These are phyloP conservation scores for Biscogniauxia mediterranea DNA, from an alignment of 2,329 filamentous ascomycete species.

Conservation along the genomic window DNA sequence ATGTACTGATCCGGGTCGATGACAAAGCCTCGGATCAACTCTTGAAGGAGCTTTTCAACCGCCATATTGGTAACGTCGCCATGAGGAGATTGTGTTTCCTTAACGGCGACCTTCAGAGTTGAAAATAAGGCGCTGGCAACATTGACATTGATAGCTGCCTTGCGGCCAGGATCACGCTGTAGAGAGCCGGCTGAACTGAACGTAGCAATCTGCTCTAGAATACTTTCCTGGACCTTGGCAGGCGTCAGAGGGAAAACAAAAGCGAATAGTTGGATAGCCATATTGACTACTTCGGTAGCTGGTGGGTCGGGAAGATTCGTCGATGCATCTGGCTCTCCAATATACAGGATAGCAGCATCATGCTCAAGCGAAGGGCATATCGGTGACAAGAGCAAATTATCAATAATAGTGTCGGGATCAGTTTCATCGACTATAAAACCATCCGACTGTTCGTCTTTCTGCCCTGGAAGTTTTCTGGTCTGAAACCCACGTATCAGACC, in stretches of 20 bases:
- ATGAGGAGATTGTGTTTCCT: slow-evolving; percentile 69
- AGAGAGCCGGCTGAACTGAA: slow-evolving; percentile 79
- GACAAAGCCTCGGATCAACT: slow-evolving; percentile 69
- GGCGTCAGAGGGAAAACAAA: slow-evolving; percentile 87
- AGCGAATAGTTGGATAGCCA: slow-evolving; percentile 89
- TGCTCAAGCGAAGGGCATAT: slow-evolving; percentile 84
- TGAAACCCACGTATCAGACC: slow-evolving; percentile 78
- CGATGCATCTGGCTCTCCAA: slow-evolving; percentile 49
- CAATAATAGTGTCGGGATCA: slow-evolving; percentile 64
- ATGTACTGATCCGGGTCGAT: slow-evolving; percentile 83
- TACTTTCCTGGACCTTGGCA: slow-evolving; percentile 90
- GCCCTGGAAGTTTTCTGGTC: slow-evolving; percentile 67
- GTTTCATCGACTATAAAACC: slow-evolving; percentile 47
- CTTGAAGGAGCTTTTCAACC: slow-evolving; percentile 82
- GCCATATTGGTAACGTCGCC: slow-evolving; percentile 73
- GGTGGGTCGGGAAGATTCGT: slow-evolving; percentile 68
- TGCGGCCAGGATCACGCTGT: slow-evolving; percentile 82
- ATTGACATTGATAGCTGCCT: slow-evolving; percentile 88
- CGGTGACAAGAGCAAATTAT: slow-evolving; percentile 62
- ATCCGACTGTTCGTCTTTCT: slow-evolving; percentile 54
- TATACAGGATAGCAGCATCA: slow-evolving; percentile 80
- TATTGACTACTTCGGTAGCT: slow-evolving; percentile 89
- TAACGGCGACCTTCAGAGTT: slow-evolving; percentile 79
- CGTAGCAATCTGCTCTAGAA: slow-evolving; percentile 87
- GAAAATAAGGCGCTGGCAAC: slow-evolving; percentile 78